Evolutionary conservation across 2,329 filamentous ascomycete species (phyloP).

Genomic region (Aspergillus arachidicola): DNA sequence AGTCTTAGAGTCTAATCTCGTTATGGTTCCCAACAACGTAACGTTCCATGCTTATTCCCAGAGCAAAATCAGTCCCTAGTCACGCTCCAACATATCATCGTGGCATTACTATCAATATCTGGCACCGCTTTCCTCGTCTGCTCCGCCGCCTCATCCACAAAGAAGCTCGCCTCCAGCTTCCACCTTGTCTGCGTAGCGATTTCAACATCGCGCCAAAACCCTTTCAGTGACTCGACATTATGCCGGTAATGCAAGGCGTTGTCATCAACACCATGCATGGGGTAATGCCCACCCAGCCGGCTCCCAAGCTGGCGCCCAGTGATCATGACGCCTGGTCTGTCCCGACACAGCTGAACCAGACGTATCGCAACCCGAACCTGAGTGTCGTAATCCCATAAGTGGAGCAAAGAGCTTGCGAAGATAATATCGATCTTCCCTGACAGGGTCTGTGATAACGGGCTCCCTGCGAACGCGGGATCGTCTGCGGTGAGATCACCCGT

Average conservation of each 20-base stretch:
- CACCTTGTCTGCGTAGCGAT: conserved; percentile 15
- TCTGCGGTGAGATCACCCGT: conserved; percentile 44
- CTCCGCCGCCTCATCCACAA: conserved; percentile 4
- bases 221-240: conserved; percentile 19
- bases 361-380: conserved; percentile 16
- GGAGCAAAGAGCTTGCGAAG: conserved; percentile 22
- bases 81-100: conserved; percentile 16
- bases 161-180: conserved; percentile 21
- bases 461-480: neutral
- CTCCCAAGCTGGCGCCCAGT: conserved; percentile 20
- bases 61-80: neutral
- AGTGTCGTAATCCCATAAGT: conserved; percentile 22
- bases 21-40: too few relatives aligned
- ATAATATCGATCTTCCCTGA: conserved; percentile 14
- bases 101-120: neutral
- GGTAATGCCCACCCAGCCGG: conserved; percentile 15
- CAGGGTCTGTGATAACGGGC: too few relatives aligned
- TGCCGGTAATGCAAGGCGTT: conserved; percentile 16
- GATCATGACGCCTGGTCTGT: conserved; percentile 15
- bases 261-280: conserved; percentile 10
- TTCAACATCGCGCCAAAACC: conserved; percentile 17
- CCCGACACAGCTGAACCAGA: conserved; percentile 19
- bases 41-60: too few relatives aligned
- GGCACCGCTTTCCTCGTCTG: neutral
- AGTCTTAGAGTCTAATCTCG: too few relatives aligned